phyloP scores from a whole-genome alignment of 2,329 filamentous ascomycete species.

The Verticillium tricorpus region DNA sequence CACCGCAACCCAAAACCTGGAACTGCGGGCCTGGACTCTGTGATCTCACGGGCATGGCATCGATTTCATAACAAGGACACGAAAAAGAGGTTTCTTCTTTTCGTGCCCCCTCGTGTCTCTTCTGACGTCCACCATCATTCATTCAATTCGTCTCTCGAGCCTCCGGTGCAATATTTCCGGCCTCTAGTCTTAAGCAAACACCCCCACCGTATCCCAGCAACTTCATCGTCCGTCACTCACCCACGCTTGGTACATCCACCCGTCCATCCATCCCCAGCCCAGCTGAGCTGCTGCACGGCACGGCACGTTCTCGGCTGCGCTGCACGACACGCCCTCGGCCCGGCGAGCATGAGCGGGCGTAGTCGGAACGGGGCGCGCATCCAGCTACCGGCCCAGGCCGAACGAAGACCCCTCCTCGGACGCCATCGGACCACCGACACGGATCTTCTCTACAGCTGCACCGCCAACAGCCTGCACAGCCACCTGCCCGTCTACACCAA shows the following conservation, averaged over 20 bases:
- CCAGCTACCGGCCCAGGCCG: slow-evolving; percentile 17
- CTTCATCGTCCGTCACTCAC: neutral
- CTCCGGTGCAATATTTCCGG: neutral
- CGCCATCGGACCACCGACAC: slow-evolving; percentile 29
- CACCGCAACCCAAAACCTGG: neutral
- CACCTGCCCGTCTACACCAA: slow-evolving; percentile 71
- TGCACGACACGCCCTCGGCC: neutral
- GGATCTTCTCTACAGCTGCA: slow-evolving; percentile 47
- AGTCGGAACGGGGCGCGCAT: slow-evolving; percentile 7
- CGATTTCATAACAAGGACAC: neutral
- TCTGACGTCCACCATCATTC: neutral
- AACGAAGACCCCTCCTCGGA: slow-evolving; percentile 30
- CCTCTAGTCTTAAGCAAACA: neutral
- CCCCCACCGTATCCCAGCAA: neutral
- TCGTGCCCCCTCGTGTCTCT: neutral
- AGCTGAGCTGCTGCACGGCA: neutral
- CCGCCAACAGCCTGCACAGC: slow-evolving; percentile 49
- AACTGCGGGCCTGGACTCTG: neutral
- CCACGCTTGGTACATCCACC: neutral
- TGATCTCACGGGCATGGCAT: neutral
- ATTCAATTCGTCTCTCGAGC: neutral
- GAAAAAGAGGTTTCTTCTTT: neutral
- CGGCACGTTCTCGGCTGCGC: neutral
- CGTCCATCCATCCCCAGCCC: neutral
- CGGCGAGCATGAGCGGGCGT: slow-evolving; percentile 15